A percentile compares a stretch with the other conserved stretches of the same genome.
phyloP scores from a whole-genome alignment of 139 green algal species.

The Volvox reticuliferus region DNA sequence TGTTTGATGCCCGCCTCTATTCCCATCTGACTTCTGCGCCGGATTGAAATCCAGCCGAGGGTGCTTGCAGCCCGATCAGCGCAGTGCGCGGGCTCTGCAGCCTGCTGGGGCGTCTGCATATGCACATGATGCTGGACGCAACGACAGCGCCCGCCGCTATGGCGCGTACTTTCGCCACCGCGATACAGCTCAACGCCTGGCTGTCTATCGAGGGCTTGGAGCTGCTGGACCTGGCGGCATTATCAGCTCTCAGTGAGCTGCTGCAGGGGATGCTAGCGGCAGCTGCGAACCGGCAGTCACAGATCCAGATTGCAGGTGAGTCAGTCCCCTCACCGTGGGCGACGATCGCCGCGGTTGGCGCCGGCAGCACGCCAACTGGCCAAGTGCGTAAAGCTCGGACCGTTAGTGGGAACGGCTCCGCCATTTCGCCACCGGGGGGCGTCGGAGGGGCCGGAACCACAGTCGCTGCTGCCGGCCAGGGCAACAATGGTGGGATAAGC shows the following conservation, averaged over 20 bases:
- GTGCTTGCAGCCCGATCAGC: slow-evolving; percentile 7
- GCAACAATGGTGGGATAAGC: neutral
- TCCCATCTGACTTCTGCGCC: too few relatives aligned
- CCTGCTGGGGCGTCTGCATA: slow-evolving; percentile 34
- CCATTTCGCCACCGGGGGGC: neutral
- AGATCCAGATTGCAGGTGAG: slow-evolving; percentile 28
- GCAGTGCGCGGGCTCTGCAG: slow-evolving; percentile 19
- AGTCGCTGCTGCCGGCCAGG: neutral
- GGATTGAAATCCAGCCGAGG: slow-evolving; percentile 15
- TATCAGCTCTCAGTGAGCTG: slow-evolving; percentile 46
- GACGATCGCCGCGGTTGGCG: neutral
- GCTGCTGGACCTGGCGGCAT: slow-evolving; percentile 36
- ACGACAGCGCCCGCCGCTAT: neutral
- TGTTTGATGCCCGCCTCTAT: too few relatives aligned
- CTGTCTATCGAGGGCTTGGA: slow-evolving; percentile 51
- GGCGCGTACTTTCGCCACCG: neutral
- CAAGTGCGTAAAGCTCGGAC: neutral
- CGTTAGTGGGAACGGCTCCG: neutral
- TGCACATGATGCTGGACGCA: slow-evolving; percentile 17
- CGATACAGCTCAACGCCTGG: slow-evolving; percentile 44
- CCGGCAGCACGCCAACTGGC: neutral
- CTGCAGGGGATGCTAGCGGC: slow-evolving; percentile 47
- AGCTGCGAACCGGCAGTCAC: neutral
- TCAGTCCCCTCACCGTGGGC: slow-evolving; percentile 36
- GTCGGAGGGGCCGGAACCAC: neutral